Evolutionary conservation across 2,329 filamentous ascomycete genomes (phyloP).

Genomic region (Fusarium albidum): DNA sequence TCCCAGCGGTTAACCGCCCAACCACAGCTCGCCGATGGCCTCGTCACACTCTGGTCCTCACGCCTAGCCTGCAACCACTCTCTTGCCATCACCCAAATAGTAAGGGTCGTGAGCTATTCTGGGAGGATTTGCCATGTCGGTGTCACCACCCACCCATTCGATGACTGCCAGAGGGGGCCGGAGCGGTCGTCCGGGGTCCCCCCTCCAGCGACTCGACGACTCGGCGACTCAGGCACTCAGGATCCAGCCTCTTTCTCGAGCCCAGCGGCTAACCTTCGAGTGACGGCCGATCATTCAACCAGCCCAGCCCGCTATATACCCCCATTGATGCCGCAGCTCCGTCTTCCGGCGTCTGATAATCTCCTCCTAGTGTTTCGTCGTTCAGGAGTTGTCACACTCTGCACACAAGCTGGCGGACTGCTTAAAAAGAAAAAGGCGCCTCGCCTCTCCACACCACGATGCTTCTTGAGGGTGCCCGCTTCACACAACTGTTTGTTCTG

Average conservation of each 20-base stretch:
- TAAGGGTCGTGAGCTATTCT: constrained; percentile 48
- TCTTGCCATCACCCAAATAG: constrained; percentile 37
- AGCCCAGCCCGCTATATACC: constrained; percentile 68
- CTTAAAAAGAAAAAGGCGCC: constrained; percentile 42
- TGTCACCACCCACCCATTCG: constrained; percentile 47
- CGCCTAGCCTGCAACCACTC: constrained; percentile 40
- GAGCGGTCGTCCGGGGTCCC: constrained; percentile 36
- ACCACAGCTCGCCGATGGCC: constrained; percentile 46
- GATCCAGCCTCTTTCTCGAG: constrained; percentile 47
- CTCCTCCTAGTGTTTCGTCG: constrained; percentile 60
- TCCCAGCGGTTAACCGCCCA: constrained; percentile 54
- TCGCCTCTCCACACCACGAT: constrained; percentile 49
- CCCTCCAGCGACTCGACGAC: neutral
- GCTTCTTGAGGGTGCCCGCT: constrained; percentile 42
- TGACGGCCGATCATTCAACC: constrained; percentile 58
- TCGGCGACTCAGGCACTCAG: constrained; percentile 50
- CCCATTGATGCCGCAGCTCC: constrained; percentile 54
- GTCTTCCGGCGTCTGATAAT: constrained; percentile 52
- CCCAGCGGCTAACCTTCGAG: constrained; percentile 52
- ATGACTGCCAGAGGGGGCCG: constrained; percentile 26
- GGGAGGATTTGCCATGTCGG: constrained; percentile 46
- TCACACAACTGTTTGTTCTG: constrained; percentile 40
- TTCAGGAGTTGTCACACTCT: constrained; percentile 51
- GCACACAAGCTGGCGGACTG: constrained; percentile 43
- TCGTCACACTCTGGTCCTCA: constrained; percentile 34